Evolutionary conservation across 495 filamentous ascomycete species (phyloP), one percentile per base, ranked within the genome.

Genomic region (Aspergillus panamensis): DNA sequence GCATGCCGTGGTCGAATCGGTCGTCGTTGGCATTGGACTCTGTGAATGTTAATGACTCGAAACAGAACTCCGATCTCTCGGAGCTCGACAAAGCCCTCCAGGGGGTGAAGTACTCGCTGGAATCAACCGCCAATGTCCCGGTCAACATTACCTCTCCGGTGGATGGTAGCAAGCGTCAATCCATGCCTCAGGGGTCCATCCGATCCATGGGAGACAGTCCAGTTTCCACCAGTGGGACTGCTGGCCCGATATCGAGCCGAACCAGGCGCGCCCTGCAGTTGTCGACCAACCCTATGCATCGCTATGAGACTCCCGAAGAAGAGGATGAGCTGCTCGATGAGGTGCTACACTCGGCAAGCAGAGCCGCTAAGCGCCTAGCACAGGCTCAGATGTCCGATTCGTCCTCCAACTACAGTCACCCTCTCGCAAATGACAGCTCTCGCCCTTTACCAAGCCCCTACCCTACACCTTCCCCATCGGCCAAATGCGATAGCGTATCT

Each of bases 271-370:
- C 90, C 21, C 77, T 93, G 64, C 88, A 91, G 58, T 79, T 85
- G 57, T 86, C 90, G 31, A 85, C 84, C 21, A 84, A 91, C 58
- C 86, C 85, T 13, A 77, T 78, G 48, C 88, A 93, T 64, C 82
- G 82, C 49, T 96, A 97, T 66, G 95, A 97, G 71, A 95, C 91
- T 4, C 90, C 95, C 1, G 91, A 96, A 66, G 94, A 99, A 71
- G 91, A 97, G 65, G 94, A 97, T 60, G 94, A 99, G 71, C 82
- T 98, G 12, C 77, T 96, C 10, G 91, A 96, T 64, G 94, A 97
- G 71, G 93, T 79, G 20, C 69, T 88, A 16, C 74, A 79, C 50
- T 84, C 83, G 44, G 80, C 84, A 47, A 80, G 81, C 61, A 81
- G 75, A 58, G 84, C 84, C 40, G 82, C 75, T 6, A 73, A 66